These are phyloP conservation scores for Sicyos edulis DNA, from an alignment of 306 rosid species.

Conservation along the genomic window DNA sequence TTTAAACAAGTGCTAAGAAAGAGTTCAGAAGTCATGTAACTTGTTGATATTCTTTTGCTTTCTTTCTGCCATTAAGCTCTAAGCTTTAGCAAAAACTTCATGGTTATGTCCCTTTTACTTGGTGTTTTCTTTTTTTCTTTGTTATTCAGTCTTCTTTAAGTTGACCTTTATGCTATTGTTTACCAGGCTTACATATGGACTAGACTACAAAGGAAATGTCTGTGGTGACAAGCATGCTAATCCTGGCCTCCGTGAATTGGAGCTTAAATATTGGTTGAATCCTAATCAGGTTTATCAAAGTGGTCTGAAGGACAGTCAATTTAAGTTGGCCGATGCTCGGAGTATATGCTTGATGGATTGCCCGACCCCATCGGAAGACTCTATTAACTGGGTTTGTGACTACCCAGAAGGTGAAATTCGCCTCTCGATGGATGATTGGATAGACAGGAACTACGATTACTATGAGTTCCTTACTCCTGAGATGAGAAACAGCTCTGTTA, in stretches of 20 bases:
- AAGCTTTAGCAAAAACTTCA: not conserved
- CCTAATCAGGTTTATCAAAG: conserved; percentile 94
- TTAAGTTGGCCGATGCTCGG: conserved; percentile 64
- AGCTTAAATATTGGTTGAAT: conserved; percentile 78
- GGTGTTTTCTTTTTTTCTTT: not conserved
- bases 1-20: not conserved
- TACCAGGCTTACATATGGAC: conserved; percentile 84
- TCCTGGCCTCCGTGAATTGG: conserved; percentile 66
- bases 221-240: conserved; percentile 82
- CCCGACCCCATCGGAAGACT: conserved; percentile 75
- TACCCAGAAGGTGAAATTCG: conserved; percentile 89
- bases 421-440: conserved; percentile 63
- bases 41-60: not conserved
- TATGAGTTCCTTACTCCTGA: conserved; percentile 86
- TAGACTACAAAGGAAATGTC: conserved; percentile 91
- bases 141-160: not conserved
- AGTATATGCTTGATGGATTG: conserved; percentile 79
- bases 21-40: not conserved
- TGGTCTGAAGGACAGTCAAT: conserved; percentile 64
- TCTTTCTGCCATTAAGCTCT: not conserved
- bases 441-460: conserved; percentile 65
- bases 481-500: conserved; percentile 87
- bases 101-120: conserved; percentile 19
- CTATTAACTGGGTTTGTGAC: conserved; percentile 85
- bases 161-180: conserved; percentile 18